Evolutionary conservation across 345 rosid species (phyloP), one percentile per base, ranked within the genome.

Genomic region (Adansonia digitata): DNA sequence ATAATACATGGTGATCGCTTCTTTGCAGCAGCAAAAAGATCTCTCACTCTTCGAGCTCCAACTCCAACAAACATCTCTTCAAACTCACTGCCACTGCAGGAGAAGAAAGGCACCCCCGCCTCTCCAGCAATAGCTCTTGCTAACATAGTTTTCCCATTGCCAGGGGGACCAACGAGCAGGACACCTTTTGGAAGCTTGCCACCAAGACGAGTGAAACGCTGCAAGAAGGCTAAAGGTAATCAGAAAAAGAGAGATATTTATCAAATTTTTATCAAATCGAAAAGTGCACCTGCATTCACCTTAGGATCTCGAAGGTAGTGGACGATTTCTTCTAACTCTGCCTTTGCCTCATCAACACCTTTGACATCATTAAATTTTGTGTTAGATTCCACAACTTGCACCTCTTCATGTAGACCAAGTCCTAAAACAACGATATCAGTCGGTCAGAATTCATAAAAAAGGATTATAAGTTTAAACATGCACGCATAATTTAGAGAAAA

Each of bases 11-110:
- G 99, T 0, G 97, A 89, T 72, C 93, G 84, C 83, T 93, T 95
- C 89, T 93, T 95, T 31, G 97, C 99, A 79, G 99, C 99, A 22
- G 96, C 82, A 79, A 95, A 95, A 64, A 95, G 98, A 84, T 95
- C 98, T 81, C 99, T 90, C 49, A 95, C 98, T 79, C 98, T 86
- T 74, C 97, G 84, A 39, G 99, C 99, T 85, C 99, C 99, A 79
- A 91, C 99, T 27, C 98, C 99, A 80, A 95, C 99, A 85, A 91
- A 95, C 97, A 95, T 91, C 86, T 95, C 99, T 81, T 95, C 99
- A 71, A 95, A 95, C 79, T 95, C 99, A 70, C 99, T 95, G 64
- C 99, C 99, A 76, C 99, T 95, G 90, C 98, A 91, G n/a, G 97
- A 95, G 85, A 93, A 95, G 86, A 95, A 95, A 69, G 99, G 99